Conservation (phyloP, 768 basidiomycete genomes). For the Leccinum rimulosum region DNA sequence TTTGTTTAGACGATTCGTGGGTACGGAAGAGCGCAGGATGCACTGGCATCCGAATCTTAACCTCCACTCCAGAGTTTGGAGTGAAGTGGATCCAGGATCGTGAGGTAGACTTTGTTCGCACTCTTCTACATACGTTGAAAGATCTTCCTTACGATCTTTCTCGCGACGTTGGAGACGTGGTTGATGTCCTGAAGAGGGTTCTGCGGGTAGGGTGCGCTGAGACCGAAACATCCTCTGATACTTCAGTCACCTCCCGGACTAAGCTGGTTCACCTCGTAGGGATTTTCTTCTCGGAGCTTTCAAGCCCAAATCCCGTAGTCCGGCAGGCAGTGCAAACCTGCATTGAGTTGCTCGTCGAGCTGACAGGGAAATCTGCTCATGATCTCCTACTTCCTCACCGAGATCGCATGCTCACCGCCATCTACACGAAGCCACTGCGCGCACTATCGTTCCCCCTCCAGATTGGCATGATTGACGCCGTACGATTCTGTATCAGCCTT, state of each 20-base stretch:
- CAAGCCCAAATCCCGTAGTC: slow-evolving; percentile 82
- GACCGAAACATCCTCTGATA: slow-evolving; percentile 45
- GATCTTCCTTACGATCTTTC: slow-evolving; percentile 92
- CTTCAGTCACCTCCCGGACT: slow-evolving; percentile 41
- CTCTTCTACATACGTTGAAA: slow-evolving; percentile 87
- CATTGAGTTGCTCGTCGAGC: slow-evolving; percentile 72
- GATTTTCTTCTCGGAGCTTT: slow-evolving; percentile 85
- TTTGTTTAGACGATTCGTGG: slow-evolving; percentile 94
- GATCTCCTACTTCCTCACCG: slow-evolving; percentile 85
- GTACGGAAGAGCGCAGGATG: slow-evolving; percentile 87
- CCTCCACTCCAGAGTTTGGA: slow-evolving; percentile 65
- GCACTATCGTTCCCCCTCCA: slow-evolving; percentile 94
- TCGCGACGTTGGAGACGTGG: slow-evolving; percentile 73
- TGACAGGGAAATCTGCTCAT: slow-evolving; percentile 65
- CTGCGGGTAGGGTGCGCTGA: slow-evolving; percentile 58
- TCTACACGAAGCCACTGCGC: slow-evolving; percentile 95
- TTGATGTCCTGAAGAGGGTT: slow-evolving; percentile 70
- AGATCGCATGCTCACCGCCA: slow-evolving; percentile 82
- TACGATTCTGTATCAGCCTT: slow-evolving; percentile 89
- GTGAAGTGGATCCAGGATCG: slow-evolving; percentile 80
- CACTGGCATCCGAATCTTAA: slow-evolving; percentile 79
- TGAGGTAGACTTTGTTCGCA: slow-evolving; percentile 87
- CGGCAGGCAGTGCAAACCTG: slow-evolving; percentile 81
- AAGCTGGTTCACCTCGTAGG: slow-evolving; percentile 71
- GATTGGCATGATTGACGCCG: slow-evolving; percentile 96